Conservation (phyloP, 208 protist genomes). For the Leishmania lainsoni region DNA sequence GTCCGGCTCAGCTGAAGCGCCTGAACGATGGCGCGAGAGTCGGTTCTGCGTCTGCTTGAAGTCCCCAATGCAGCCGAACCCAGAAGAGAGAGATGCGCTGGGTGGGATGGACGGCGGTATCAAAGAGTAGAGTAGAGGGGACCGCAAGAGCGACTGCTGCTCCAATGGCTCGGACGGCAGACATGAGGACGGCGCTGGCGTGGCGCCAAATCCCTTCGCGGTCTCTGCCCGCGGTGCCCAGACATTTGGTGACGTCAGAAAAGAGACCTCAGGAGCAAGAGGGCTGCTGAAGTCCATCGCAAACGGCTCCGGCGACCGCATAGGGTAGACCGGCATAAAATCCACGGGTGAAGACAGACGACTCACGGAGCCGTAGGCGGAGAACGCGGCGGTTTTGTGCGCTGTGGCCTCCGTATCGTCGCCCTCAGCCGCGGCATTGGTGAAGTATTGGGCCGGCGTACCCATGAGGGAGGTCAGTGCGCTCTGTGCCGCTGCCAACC, state of each 20-base stretch:
- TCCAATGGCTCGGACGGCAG: slow-evolving; percentile 4
- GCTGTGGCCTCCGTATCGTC: neutral
- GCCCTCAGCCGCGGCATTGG: neutral
- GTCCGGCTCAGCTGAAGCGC: neutral
- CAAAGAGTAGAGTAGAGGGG: neutral
- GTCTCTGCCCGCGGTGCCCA: neutral
- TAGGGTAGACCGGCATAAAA: neutral
- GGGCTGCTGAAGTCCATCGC: neutral
- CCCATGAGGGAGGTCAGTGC: neutral
- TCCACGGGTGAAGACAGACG: neutral
- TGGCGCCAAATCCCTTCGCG: neutral
- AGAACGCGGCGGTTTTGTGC: neutral
- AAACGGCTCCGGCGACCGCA: neutral
- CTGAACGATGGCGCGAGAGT: slow-evolving; percentile 2
- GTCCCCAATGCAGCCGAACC: neutral
- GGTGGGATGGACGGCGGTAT: neutral
- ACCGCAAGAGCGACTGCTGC: neutral
- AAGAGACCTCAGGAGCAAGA: neutral
- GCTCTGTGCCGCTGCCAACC: neutral
- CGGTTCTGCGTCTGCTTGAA: neutral
- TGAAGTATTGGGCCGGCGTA: neutral
- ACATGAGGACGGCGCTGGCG: slow-evolving; percentile 1
- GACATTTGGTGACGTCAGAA: neutral
- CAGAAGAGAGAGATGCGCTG: neutral
- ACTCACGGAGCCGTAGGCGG: neutral